Conservation (phyloP, 2,329 filamentous ascomycete genomes). For the Fusarium denticulatum region DNA sequence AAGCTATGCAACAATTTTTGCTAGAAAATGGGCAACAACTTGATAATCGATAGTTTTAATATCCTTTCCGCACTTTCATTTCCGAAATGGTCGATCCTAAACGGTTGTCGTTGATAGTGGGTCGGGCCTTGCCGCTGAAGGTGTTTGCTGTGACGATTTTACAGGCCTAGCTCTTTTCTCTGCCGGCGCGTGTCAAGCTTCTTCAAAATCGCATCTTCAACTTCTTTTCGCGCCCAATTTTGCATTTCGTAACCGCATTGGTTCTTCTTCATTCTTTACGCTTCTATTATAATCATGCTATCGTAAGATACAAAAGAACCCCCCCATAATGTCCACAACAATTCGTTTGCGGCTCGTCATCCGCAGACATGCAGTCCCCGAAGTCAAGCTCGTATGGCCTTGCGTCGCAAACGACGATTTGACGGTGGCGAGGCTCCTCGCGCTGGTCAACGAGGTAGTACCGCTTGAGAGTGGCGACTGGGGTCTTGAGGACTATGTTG, state of each 20-base stretch:
- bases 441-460: constrained; percentile 80
- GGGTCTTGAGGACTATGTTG: constrained; percentile 90
- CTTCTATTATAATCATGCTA: constrained; percentile 24
- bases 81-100: not conserved
- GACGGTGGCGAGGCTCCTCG: constrained; percentile 80
- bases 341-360: constrained; percentile 80
- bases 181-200: constrained; percentile 28
- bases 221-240: constrained; percentile 5
- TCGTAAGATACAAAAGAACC: not conserved
- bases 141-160: constrained; percentile 13
- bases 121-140: not conserved
- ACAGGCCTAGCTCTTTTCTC: constrained; percentile 8
- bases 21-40: not conserved
- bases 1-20: not conserved
- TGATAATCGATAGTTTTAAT: not conserved
- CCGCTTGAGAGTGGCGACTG: constrained; percentile 84
- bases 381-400: constrained; percentile 77
- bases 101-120: constrained; percentile 1
- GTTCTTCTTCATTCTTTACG: not conserved
- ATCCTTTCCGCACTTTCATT: not conserved
- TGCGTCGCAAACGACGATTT: constrained; percentile 66
- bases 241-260: not conserved
- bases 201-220: constrained; percentile 23
- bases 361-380: constrained; percentile 77
- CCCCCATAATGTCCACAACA: constrained; percentile 44